Evolutionary conservation across 768 basidiomycete genomes (phyloP).

Genomic region (Mycena amicta): DNA sequence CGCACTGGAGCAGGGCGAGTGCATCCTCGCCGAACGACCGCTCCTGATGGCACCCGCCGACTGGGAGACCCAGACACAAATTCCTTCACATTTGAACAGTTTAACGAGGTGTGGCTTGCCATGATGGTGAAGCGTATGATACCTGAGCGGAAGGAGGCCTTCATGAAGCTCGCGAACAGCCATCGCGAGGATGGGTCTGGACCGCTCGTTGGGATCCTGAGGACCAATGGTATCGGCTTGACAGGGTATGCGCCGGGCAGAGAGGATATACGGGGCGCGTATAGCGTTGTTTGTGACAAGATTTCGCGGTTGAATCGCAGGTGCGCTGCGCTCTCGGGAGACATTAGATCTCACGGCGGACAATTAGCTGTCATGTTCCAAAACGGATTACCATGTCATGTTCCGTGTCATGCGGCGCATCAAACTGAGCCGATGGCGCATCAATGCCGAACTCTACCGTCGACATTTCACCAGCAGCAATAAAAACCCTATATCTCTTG

Average conservation of each 20-base stretch:
- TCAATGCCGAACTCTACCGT: too few relatives aligned
- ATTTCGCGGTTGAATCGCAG: conserved; percentile 8
- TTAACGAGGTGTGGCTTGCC: background rate
- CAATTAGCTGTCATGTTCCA: too few relatives aligned
- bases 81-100: background rate
- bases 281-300: background rate
- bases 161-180: conserved; percentile 4
- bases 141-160: background rate
- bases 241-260: background rate
- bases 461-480: too few relatives aligned
- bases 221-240: background rate
- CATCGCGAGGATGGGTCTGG: conserved; percentile 4
- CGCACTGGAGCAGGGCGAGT: background rate
- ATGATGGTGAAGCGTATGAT: background rate
- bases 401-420: too few relatives aligned
- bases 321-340: too few relatives aligned
- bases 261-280: background rate
- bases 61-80: background rate
- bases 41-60: background rate
- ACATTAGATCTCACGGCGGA: too few relatives aligned
- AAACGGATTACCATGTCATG: too few relatives aligned
- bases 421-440: too few relatives aligned
- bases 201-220: background rate
- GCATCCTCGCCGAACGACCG: background rate
- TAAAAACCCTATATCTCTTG: too few relatives aligned